Evolutionary conservation across 163 green algal genomes (phyloP), one percentile per base, ranked within the genome.

Genomic region (Volvox carteri): DNA sequence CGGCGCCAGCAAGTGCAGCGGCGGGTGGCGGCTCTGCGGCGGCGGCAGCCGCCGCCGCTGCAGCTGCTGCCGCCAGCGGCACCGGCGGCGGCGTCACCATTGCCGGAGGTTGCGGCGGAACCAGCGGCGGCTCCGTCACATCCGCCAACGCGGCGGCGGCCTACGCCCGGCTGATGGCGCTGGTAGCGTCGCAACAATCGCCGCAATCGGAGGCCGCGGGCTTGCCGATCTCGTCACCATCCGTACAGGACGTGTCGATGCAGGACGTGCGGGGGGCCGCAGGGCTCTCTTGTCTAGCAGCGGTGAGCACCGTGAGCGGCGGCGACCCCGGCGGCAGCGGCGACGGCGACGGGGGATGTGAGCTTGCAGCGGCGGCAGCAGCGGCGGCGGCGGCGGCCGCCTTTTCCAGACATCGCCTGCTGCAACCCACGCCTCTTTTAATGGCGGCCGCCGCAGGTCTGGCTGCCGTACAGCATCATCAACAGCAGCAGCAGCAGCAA

Each of bases 381-480:
- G 46, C 46, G 2, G n/a, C 39, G 39, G 48, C 30, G 16, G 48
- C 30, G 46, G 18, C 75, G n/a, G 30, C 33, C n/a, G n/a, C n/a
- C n/a, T n/a, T n/a, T n/a, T n/a, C n/a, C n/a, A n/a, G n/a, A n/a
- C 48, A 50, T 18, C 11, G 12, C 11, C 50, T 30, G 33, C n/a
- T 70, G 48, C 75, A 33, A 28, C 35, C 50, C 30, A 25, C 48
- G 75, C 75, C 42, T 9, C 50, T 84, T 7, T 6, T 56, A 0
- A 37, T 37, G n/a, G 75, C 75, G 2, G 75, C 50, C 6, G n/a
- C n/a, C n/a, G n/a, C n/a, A n/a, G n/a, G n/a, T n/a, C 33, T 84
- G 9, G 75, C 75, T 4, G 75, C 50, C 16, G 75, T 52, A 8
- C 75, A 84, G 30, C 75, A 84, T n/a, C 75, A 84, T 46, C 48